Conservation (phyloP, 2,329 filamentous ascomycete genomes). For the Exophiala sp. region DNA sequence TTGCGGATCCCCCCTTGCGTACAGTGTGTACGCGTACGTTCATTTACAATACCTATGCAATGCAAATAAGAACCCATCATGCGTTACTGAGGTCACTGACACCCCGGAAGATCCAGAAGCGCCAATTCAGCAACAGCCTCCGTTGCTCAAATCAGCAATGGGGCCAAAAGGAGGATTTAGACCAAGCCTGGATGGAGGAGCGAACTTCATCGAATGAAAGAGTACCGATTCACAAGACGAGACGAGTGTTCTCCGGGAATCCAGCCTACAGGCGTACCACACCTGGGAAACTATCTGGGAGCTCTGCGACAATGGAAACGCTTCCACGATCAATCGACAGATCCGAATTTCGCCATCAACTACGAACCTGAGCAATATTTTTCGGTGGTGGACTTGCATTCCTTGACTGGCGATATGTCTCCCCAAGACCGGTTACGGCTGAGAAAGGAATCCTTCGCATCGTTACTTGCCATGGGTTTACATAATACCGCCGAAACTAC, state of each 20-base stretch:
- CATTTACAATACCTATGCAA: conserved; percentile 17
- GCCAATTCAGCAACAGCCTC: conserved; percentile 5
- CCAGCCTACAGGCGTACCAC: conserved; percentile 88
- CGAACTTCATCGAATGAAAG: background rate
- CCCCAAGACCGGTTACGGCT: conserved; percentile 55
- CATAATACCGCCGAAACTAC: conserved; percentile 63
- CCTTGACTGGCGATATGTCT: conserved; percentile 66
- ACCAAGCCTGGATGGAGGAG: background rate
- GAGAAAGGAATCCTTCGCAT: conserved; percentile 70
- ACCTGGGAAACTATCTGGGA: conserved; percentile 91
- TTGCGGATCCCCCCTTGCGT: conserved; percentile 1
- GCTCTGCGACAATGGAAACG: conserved; percentile 80
- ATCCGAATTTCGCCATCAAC: conserved; percentile 30
- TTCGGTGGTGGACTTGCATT: conserved; percentile 89
- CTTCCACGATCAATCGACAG: conserved; percentile 64
- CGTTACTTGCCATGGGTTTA: conserved; percentile 75
- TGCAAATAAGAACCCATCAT: conserved; percentile 6
- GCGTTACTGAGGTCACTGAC: conserved; percentile 2
- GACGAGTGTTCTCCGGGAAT: conserved; percentile 80
- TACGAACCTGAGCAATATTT: conserved; percentile 54
- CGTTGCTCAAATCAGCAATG: background rate
- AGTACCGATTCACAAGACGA: conserved; percentile 37
- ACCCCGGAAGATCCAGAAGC: background rate
- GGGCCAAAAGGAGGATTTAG: background rate
- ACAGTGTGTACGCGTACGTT: conserved; percentile 14